phyloP scores from a whole-genome alignment of 805 yeast genomes.

The Metschnikowia vanudenii region DNA sequence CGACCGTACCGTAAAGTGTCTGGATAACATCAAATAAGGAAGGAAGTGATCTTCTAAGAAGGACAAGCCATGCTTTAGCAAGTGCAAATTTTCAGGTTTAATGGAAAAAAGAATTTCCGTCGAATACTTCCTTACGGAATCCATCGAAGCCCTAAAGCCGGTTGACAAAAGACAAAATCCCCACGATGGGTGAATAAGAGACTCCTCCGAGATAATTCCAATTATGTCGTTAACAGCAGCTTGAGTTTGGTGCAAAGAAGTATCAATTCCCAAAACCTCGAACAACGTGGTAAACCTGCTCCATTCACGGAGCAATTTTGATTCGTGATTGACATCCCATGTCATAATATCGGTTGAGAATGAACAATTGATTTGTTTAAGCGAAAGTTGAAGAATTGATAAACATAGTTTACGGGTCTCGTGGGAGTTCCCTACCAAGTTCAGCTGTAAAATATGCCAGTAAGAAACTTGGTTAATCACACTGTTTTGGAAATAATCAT shows the following conservation, averaged over 20 bases:
- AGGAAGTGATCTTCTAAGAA: constrained; percentile 51
- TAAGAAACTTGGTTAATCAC: constrained; percentile 26
- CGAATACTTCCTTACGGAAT: constrained; percentile 67
- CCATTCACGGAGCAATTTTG: constrained; percentile 55
- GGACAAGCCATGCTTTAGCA: constrained; percentile 34
- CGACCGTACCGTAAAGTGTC: constrained; percentile 50
- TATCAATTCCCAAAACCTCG: constrained; percentile 80
- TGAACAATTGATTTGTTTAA: constrained; percentile 43
- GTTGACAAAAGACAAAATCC: constrained; percentile 69
- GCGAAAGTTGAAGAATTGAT: constrained; percentile 61
- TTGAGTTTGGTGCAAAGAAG: constrained; percentile 81
- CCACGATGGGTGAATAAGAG: constrained; percentile 66
- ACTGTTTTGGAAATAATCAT: constrained; percentile 25
- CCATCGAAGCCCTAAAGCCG: constrained; percentile 75
- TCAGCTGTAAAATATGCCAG: constrained; percentile 58
- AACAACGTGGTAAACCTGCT: constrained; percentile 66
- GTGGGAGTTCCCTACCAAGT: constrained; percentile 54
- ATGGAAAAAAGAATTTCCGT: constrained; percentile 55
- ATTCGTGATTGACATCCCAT: constrained; percentile 37
- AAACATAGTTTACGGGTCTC: constrained; percentile 69
- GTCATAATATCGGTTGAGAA: constrained; percentile 35
- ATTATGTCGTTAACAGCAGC: constrained; percentile 70
- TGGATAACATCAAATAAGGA: constrained; percentile 62
- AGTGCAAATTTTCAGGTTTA: constrained; percentile 41
- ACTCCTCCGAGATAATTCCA: constrained; percentile 46